phyloP scores from a whole-genome alignment of 2,329 filamentous ascomycete genomes.

The Beauveria rudraprayagi region DNA sequence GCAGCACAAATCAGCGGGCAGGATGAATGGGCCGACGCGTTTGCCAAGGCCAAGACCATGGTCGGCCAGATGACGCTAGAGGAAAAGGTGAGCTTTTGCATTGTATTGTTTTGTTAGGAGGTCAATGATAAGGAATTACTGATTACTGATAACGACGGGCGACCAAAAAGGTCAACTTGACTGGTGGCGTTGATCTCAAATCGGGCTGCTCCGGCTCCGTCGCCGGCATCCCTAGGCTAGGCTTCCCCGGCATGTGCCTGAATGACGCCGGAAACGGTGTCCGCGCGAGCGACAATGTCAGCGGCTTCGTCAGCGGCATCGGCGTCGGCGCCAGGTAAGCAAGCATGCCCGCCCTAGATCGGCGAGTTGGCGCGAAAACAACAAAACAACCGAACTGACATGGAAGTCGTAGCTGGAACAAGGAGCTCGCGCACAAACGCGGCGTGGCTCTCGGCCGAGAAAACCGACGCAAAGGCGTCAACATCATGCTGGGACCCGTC shows the following conservation, averaged over 20 bases:
- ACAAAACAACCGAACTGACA: slow-evolving; percentile 47
- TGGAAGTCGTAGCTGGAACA: slow-evolving; percentile 41
- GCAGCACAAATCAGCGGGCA: slow-evolving; percentile 24
- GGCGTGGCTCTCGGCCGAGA: slow-evolving; percentile 8
- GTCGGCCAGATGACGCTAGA: slow-evolving; percentile 57
- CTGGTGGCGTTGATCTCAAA: slow-evolving; percentile 42
- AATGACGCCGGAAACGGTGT: slow-evolving; percentile 43
- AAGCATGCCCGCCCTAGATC: slow-evolving; percentile 23
- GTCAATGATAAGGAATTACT: background rate
- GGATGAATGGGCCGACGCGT: slow-evolving; percentile 48
- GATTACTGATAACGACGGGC: background rate
- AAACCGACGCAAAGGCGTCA: slow-evolving; percentile 32
- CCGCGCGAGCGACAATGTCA: slow-evolving; percentile 38
- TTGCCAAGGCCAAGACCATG: slow-evolving; percentile 46
- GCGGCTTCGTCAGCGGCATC: slow-evolving; percentile 37
- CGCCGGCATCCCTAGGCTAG: slow-evolving; percentile 34
- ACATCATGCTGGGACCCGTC: slow-evolving; percentile 61
- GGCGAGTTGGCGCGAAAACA: slow-evolving; percentile 26
- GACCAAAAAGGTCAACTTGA: slow-evolving; percentile 28
- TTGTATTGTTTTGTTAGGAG: background rate
- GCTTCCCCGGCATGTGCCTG: slow-evolving; percentile 39
- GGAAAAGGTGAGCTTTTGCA: slow-evolving; percentile 40
- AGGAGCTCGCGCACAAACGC: slow-evolving; percentile 21
- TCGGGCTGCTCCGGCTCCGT: slow-evolving; percentile 41
- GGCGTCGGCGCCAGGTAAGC: slow-evolving; percentile 40